Conservation (phyloP, 345 rosid genomes). For the Acer negundo region DNA sequence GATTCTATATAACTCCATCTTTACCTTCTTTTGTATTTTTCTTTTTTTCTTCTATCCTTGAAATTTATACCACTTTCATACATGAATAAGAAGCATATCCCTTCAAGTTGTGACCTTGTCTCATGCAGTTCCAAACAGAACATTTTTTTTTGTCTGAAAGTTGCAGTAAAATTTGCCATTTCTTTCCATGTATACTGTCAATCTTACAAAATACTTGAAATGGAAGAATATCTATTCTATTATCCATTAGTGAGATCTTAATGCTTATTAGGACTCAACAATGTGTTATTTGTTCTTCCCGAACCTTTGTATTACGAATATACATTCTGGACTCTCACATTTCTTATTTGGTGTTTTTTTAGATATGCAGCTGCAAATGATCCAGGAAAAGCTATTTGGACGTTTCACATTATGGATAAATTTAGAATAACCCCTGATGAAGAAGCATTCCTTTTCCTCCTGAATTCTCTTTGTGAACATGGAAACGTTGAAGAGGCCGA, state of each 20-base stretch:
- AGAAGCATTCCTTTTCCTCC: constrained; percentile 62
- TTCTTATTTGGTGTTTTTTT: constrained; percentile 15
- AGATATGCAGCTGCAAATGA: constrained; percentile 85
- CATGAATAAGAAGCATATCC: background rate
- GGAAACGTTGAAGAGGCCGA: constrained; percentile 95
- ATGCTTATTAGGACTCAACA: background rate
- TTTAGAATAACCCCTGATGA: constrained; percentile 71
- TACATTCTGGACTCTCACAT: background rate
- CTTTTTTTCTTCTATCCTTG: background rate
- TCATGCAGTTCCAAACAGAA: background rate
- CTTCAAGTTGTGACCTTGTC: background rate
- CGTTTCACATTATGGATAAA: constrained; percentile 75
- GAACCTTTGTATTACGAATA: background rate
- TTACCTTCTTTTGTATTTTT: background rate
- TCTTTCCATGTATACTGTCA: background rate
- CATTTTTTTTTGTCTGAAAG: background rate
- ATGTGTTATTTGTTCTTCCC: too few species aligned
- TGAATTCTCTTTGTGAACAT: constrained; percentile 61
- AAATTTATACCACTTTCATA: background rate
- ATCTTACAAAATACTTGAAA: background rate
- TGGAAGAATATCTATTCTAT: background rate
- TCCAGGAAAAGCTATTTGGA: constrained; percentile 67
- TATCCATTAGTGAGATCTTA: background rate
- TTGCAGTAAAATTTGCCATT: background rate
- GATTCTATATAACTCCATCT: background rate